Percentiles rank a stretch among this genome's conserved stretches.
Conservation (phyloP, 352 stramenopile species). For the Phytophthora gonapodyides region DNA sequence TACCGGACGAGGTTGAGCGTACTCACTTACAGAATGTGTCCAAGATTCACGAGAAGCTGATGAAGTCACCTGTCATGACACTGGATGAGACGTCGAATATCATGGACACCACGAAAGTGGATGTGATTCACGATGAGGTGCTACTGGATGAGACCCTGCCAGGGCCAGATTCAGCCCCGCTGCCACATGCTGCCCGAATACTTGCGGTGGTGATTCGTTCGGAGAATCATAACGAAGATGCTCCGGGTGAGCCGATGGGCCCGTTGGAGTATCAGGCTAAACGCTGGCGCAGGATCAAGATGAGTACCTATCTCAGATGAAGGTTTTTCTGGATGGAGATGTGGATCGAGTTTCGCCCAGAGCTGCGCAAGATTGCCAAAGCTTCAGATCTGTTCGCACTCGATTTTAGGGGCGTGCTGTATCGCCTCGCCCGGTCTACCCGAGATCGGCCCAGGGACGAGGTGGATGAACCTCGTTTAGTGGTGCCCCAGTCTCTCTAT, state of each 20-base stretch:
- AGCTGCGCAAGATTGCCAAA: background rate
- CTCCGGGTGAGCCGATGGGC: background rate
- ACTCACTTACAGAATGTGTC: background rate
- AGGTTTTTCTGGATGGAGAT: background rate
- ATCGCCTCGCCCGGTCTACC: background rate
- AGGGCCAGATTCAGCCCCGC: background rate
- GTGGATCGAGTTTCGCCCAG: background rate
- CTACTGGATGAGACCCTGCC: background rate
- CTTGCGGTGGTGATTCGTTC: background rate
- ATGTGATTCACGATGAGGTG: background rate
- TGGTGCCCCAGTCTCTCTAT: too few species aligned
- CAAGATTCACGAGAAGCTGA: background rate
- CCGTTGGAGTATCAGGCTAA: background rate
- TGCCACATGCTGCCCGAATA: background rate
- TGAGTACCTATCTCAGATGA: background rate
- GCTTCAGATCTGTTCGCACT: background rate
- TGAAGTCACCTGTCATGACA: background rate
- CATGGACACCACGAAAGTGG: too few species aligned
- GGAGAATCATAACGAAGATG: too few species aligned
- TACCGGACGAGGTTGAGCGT: background rate
- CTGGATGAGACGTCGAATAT: too few species aligned
- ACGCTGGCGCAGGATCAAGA: conserved; percentile 1
- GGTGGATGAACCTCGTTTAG: too few species aligned
- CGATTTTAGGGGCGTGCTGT: background rate
- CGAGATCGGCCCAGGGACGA: background rate